Percentiles rank a stretch among this genome's conserved stretches.
phyloP scores from a whole-genome alignment of 2,329 filamentous ascomycete species.

The Coleophoma cylindrospora region DNA sequence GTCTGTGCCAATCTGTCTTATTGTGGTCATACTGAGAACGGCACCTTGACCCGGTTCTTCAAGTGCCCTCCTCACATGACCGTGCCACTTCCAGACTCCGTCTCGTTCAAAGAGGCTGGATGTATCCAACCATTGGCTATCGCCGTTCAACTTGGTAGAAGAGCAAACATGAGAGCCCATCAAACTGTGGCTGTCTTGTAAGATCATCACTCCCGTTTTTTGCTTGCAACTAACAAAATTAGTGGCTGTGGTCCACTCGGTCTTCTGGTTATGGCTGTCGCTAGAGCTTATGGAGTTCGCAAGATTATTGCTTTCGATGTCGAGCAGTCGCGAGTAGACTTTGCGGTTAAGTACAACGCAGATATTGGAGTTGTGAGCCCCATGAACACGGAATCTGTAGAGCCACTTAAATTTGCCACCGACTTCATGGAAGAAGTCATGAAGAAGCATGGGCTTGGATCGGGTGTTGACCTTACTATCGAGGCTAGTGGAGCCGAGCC shows the following conservation, averaged over 20 bases:
- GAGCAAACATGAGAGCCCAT: conserved; percentile 30
- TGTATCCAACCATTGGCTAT: conserved; percentile 60
- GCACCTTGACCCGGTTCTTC: conserved; percentile 63
- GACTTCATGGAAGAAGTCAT: conserved; percentile 14
- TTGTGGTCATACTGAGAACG: conserved; percentile 62
- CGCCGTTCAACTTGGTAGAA: conserved; percentile 55
- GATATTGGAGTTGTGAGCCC: conserved; percentile 14
- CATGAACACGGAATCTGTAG: conserved; percentile 5
- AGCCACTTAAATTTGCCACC: conserved; percentile 3
- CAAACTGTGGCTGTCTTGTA: conserved; percentile 25
- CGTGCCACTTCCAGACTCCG: conserved; percentile 57
- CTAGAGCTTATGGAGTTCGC: conserved; percentile 20
- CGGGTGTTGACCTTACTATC: conserved; percentile 18
- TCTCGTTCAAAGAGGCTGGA: conserved; percentile 59
- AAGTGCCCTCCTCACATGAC: conserved; percentile 44
- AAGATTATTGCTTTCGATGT: conserved; percentile 26
- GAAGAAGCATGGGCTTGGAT: conserved; percentile 8
- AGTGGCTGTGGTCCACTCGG: conserved; percentile 26
- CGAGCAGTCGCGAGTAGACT: conserved; percentile 17
- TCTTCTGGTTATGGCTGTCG: conserved; percentile 21
- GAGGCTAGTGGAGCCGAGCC: conserved; percentile 21
- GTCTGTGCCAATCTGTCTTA: conserved; percentile 61
- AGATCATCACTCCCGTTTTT: conserved; percentile 1
- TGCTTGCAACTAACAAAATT: too few relatives aligned
- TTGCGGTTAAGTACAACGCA: conserved; percentile 20